Evolutionary conservation across 352 stramenopile genomes (phyloP).

Genomic region (Peronospora farinosa): DNA sequence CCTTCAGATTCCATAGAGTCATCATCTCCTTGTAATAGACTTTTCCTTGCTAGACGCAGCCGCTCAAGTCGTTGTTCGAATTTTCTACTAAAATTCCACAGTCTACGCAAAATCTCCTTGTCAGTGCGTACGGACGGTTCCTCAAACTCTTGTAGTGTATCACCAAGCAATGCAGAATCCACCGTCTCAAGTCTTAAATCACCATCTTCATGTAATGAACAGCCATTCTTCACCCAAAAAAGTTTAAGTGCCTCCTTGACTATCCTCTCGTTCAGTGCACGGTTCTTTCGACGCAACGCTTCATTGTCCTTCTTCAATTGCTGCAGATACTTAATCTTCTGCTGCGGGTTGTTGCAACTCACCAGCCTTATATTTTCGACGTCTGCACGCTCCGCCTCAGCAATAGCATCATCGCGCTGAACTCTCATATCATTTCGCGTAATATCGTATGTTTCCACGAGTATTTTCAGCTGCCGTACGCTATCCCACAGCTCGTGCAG

Average conservation of each 20-base stretch:
- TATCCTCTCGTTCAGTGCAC: constrained; percentile 49
- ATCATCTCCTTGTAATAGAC: constrained; percentile 3
- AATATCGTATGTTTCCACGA: constrained; percentile 53
- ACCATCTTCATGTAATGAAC: constrained; percentile 4
- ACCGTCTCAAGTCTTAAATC: constrained; percentile 2
- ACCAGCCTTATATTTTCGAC: constrained; percentile 49
- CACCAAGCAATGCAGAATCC: constrained; percentile 15
- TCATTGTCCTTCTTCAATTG: constrained; percentile 65
- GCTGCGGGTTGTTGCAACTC: constrained; percentile 55
- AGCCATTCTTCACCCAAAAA: constrained; percentile 21
- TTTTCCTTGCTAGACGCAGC: constrained; percentile 33
- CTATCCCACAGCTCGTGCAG: constrained; percentile 67
- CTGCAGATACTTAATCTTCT: constrained; percentile 72
- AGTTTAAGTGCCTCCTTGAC: constrained; percentile 15
- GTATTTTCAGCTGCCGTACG: constrained; percentile 50
- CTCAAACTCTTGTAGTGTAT: constrained; percentile 18
- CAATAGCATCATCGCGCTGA: constrained; percentile 55
- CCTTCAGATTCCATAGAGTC: constrained; percentile 1
- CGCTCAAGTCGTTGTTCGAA: constrained; percentile 45
- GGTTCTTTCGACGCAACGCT: constrained; percentile 40
- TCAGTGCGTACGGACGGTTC: constrained; percentile 28
- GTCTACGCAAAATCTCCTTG: constrained; percentile 41
- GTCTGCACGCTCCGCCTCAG: constrained; percentile 49
- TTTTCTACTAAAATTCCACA: constrained; percentile 44
- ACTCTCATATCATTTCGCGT: constrained; percentile 40